Evolutionary conservation across 768 basidiomycete species (phyloP), one percentile per base, ranked within the genome.

Genomic region (Phaeotremella fagi): DNA sequence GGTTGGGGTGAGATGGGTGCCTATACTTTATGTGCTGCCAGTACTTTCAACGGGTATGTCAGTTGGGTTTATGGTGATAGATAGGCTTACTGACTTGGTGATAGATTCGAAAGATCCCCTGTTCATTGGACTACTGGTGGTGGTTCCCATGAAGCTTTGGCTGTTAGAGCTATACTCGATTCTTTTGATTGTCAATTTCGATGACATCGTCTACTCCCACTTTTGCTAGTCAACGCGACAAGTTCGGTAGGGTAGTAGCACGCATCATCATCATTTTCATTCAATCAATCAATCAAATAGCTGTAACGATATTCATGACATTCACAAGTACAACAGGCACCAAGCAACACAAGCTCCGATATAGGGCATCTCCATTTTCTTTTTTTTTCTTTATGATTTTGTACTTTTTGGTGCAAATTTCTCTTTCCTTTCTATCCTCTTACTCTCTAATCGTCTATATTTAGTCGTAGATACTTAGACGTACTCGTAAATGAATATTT

Each of bases 1-100:
- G 88, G 86, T n/a, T 99, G 92, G 77, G 85, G 85, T 52, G 85
- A 89, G 71, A 98, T 99, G 95, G 95, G 95, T 26, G 95, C 95
- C 27, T 99, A 99, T 77, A 98, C 95, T n/a, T 78, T 90, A 55
- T 95, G 91, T 70, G 95, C 95, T 0, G 90, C 95, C 48, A 90
- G 88, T 76, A 86, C 85, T 77, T 97, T 97, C 79, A 94, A 92
- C 69, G 90, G 89, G 49, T 70, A 35, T 54, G 60, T 54, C 18
- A 4, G 7, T 48, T 14, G 9, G 9, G 42, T 9, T 18, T 15
- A 28, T 26, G 15, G 22, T 14, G 22, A 11, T 20, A 26, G 15
- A 22, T 16, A 14, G 16, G 15, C 22, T 2, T 28, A 43, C 28
- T 41, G 57, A 41, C 49, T 46, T 43, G 22, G 23, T 35, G 16